Evolutionary conservation across 371 early-diverging fungal genomes (phyloP).

Genomic region (Mucor indicus): DNA sequence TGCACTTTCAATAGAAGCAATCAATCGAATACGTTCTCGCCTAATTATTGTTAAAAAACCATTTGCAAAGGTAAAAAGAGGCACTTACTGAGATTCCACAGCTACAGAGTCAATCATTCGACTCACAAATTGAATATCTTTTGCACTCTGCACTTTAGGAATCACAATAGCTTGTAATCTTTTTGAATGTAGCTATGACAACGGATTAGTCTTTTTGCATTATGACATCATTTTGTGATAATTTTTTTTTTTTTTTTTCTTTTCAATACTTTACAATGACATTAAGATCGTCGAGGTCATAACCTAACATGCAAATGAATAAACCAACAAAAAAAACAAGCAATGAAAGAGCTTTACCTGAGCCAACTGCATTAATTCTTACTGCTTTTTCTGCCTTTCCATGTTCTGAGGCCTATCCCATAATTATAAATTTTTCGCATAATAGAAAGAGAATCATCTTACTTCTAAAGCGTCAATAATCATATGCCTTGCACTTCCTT

Average conservation of each 20-base stretch:
- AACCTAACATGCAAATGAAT: too few species aligned
- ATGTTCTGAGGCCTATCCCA: constrained; percentile 57
- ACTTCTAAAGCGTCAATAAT: constrained; percentile 76
- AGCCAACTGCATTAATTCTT: constrained; percentile 84
- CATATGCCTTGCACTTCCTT: constrained; percentile 74
- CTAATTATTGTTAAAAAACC: too few species aligned
- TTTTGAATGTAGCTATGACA: constrained; percentile 66
- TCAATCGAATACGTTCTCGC: constrained; percentile 67
- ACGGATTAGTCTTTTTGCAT: too few species aligned
- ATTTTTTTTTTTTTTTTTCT: too few species aligned
- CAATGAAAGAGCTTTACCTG: constrained; percentile 54
- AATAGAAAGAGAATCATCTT: neutral
- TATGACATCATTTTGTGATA: too few species aligned
- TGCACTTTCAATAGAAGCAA: constrained; percentile 88
- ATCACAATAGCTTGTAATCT: constrained; percentile 80
- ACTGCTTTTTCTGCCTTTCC: constrained; percentile 79
- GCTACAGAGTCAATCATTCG: constrained; percentile 79
- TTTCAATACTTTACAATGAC: constrained; percentile 65
- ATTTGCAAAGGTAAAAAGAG: neutral
- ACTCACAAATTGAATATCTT: constrained; percentile 77
- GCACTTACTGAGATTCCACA: constrained; percentile 62
- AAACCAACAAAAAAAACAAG: too few species aligned
- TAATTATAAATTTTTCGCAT: neutral
- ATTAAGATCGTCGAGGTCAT: constrained; percentile 79
- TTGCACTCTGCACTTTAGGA: constrained; percentile 83